Conservation (phyloP, 345 rosid genomes). For the Camelina laxa region DNA sequence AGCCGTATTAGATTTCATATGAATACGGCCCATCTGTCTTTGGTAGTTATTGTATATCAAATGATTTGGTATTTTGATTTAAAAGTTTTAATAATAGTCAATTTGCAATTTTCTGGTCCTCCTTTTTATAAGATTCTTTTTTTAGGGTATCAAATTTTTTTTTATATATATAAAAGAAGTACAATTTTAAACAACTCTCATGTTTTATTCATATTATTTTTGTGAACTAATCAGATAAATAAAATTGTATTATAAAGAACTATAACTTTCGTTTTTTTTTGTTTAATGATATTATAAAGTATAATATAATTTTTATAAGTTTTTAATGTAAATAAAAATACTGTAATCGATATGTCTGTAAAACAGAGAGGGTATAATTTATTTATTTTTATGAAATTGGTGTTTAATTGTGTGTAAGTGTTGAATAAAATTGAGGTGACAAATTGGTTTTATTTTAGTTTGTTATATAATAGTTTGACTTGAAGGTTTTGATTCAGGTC, state of each 20-base stretch:
- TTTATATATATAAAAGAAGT: neutral
- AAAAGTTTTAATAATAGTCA: neutral
- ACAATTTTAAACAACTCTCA: neutral
- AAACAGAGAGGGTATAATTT: too few species aligned
- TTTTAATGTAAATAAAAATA: neutral
- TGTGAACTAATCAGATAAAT: neutral
- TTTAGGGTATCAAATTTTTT: neutral
- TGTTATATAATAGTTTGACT: neutral
- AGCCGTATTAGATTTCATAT: neutral
- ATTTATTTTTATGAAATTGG: neutral
- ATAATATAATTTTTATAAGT: neutral
- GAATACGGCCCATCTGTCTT: neutral
- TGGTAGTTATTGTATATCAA: neutral
- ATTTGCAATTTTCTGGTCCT: neutral
- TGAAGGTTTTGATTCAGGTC: neutral
- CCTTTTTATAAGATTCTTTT: neutral
- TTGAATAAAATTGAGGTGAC: neutral
- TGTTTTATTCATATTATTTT: neutral
- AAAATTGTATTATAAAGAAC: too few species aligned
- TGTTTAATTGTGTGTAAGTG: neutral
- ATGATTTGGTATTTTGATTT: too few species aligned
- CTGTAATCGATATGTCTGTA: too few species aligned
- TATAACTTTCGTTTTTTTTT: too few species aligned
- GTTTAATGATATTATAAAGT: too few species aligned
- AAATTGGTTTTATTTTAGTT: neutral